Evolutionary conservation across 2,329 filamentous ascomycete genomes (phyloP), one percentile per base, ranked within the genome.

Genomic region (Cladosporium sp.): DNA sequence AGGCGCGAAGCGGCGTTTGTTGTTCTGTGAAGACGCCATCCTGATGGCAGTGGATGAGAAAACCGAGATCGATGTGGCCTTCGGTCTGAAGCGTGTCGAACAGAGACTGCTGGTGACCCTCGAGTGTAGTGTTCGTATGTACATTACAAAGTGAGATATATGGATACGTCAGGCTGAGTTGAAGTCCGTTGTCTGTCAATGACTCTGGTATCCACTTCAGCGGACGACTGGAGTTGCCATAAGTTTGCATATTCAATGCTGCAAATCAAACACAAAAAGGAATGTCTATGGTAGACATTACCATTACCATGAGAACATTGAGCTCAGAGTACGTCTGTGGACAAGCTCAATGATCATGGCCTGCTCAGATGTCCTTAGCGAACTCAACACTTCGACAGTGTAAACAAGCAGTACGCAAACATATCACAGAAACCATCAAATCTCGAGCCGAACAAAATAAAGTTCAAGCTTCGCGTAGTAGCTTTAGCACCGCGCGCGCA

Each of bases 1-100:
- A 14, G 85, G 84, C 6, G 84, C 83, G 68, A 87, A 87, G 44
- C 77, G 79, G 38, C 69, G 68, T 66, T 24, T 67, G 30, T 6
- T 30, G 18, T 26, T 62, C 2, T 28, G 24, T 11, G 49, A 30
- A n/a, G 60, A 64, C 15, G 38, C 51, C 62, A 64, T 64, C 21
- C 34, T 64, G 18, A 36, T 7, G 4, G 62, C 26, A 21, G 60
- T 26, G 18, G 34, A 8, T 36, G 26, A 34, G 14, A n/a, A 24
- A 34, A 24, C 21, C 8, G 3, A 21, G 14, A 11, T 47, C n/a
- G 41, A n/a, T 4, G 10, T 10, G 4, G 5, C 18, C 18, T n/a
- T 44, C 18, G 8, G 5, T 3, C 6, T 47, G n/a, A 10, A 10
- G 14, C 28, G 30, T 2, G 15, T 55, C n/a, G 10, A 55, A 21